A percentile compares a stretch with the other conserved stretches of the same genome.
Evolutionary conservation across 176 grass and related monocot genomes (phyloP).

Genomic region (Zoysia japonica): DNA sequence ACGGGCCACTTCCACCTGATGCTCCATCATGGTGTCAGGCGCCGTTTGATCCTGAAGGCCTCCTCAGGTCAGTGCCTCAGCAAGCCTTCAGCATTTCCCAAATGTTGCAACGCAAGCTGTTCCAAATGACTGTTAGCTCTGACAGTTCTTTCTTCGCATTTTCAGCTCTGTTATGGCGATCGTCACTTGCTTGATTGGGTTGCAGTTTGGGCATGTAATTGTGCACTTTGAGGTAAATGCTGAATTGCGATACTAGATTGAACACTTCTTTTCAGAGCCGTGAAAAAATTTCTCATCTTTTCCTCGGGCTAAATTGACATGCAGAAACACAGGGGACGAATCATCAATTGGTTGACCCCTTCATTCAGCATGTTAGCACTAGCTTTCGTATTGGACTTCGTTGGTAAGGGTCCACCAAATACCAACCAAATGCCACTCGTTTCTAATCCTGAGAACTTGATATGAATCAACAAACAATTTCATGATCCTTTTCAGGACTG

Average conservation of each 20-base stretch:
- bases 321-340: slow-evolving; percentile 77
- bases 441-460: neutral
- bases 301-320: slow-evolving; percentile 1
- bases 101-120: neutral
- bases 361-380: slow-evolving; percentile 69
- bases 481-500: slow-evolving; percentile 54
- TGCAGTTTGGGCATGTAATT: slow-evolving; percentile 87
- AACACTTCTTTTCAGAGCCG: neutral
- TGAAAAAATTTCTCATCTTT: neutral
- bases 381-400: slow-evolving; percentile 66
- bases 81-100: slow-evolving; percentile 2
- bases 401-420: slow-evolving; percentile 49
- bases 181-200: slow-evolving; percentile 87
- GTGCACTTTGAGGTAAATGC: slow-evolving; percentile 78
- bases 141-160: slow-evolving; percentile 11
- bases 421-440: neutral
- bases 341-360: slow-evolving; percentile 74
- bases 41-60: slow-evolving; percentile 93
- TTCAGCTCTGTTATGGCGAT: slow-evolving; percentile 87
- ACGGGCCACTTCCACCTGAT: slow-evolving; percentile 61
- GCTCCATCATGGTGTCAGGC: slow-evolving; percentile 95
- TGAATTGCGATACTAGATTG: slow-evolving; percentile 12
- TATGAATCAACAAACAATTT: neutral
- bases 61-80: slow-evolving; percentile 60
- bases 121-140: slow-evolving; percentile 19